These are phyloP conservation scores for Backusella macrospora DNA, from an alignment of 192 early-diverging fungal species.

Conservation along the genomic window DNA sequence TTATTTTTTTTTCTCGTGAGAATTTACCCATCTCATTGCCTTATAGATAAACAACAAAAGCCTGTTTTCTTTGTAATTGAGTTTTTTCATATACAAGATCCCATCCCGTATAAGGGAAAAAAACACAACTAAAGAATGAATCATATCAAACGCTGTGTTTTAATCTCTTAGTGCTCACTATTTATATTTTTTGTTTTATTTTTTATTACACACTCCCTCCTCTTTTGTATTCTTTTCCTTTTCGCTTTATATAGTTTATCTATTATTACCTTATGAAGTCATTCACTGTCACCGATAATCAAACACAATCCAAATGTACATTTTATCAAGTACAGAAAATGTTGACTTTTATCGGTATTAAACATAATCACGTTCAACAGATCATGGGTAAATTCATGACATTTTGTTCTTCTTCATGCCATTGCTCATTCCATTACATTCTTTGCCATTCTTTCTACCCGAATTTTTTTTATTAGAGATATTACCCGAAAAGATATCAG, in stretches of 20 bases:
- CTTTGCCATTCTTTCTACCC: not conserved
- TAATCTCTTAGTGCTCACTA: not conserved
- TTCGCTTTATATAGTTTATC: conserved; percentile 11
- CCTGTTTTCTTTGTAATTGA: conserved; percentile 18
- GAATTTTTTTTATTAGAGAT: not conserved
- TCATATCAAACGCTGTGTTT: conserved; percentile 15
- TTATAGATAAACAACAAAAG: conserved; percentile 15
- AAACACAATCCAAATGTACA: conserved; percentile 4
- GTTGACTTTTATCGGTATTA: conserved; percentile 26
- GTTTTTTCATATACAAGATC: not conserved
- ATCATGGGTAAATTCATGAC: conserved; percentile 19
- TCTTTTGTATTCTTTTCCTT: not conserved
- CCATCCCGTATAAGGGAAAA: conserved; percentile 16
- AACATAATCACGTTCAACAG: conserved; percentile 22
- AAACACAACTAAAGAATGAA: not conserved
- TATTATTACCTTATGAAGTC: not conserved
- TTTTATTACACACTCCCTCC: not conserved
- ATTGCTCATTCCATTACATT: not conserved
- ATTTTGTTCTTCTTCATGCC: not conserved
- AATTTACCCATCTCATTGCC: conserved; percentile 16
- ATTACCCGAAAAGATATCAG: not conserved
- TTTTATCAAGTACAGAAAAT: conserved; percentile 27
- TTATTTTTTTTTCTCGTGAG: not conserved
- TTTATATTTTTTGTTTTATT: not conserved
- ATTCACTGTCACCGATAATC: not conserved